Evolutionary conservation across 83 land plant genomes (phyloP), one percentile per base, ranked within the genome.

Genomic region (Picea abies): DNA sequence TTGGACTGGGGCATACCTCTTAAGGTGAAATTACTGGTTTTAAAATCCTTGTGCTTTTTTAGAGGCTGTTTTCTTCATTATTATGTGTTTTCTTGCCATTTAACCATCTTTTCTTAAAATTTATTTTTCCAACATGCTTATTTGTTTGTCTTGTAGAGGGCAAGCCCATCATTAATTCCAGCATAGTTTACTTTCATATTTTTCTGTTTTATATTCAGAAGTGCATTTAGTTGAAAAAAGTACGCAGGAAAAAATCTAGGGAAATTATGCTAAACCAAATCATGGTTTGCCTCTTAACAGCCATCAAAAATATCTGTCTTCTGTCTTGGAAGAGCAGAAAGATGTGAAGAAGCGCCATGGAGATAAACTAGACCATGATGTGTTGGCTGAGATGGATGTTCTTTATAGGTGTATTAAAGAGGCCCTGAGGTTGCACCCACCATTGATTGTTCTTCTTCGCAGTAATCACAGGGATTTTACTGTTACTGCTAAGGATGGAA

Each of bases 1-100:
- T 4, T 97, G 99, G 97, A 95, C 98, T 12, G 99, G 97, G 10
- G 98, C 98, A 16, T 95, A 97, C 78, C 90, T 97, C 60, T 83
- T 95, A 81, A 84, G 68, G 91, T 89, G 70, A 84, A 89, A 49
- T 16, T 16, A 16, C 37, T 16, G 17, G 16, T 44, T 76, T 4
- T 65, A 60, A 79, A 63, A 52, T 52, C 12, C 4, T 39, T 7
- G 22, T 71, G 20, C 47, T 47, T 41, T n/a, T 72, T 72, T 20
- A 1, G 22, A 72, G 47, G 52, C 23, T 72, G 2, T 20, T 16
- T 72, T 72, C 56, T 72, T 35, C 22, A 7, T 41, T 39, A 22
- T 16, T 72, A 2, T 19, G 47, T 20, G 76, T 3, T 41, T 71
- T 71, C 20, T 71, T 71, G 52, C n/a, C 76, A 71, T 37, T 71